Evolutionary conservation across 768 basidiomycete genomes (phyloP).

Genomic region (Glaciozyma martinii): DNA sequence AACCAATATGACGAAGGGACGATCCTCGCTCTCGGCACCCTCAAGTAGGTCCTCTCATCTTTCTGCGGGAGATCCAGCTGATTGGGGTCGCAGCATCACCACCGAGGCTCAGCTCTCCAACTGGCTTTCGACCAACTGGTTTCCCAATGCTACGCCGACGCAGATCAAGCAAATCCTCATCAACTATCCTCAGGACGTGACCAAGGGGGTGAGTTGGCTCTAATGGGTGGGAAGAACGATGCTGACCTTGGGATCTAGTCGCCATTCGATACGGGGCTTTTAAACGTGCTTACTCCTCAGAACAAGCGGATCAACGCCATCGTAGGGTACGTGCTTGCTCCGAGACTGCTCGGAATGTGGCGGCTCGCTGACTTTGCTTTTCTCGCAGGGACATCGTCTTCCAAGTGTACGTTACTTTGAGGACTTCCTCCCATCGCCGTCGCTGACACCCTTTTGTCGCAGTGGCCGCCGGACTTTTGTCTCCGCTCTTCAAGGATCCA

Average conservation of each 20-base stretch:
- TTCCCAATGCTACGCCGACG: background rate
- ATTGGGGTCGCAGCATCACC: slow-evolving; percentile 8
- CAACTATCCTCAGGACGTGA: slow-evolving; percentile 31
- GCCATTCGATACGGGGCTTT: slow-evolving; percentile 31
- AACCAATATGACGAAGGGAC: slow-evolving; percentile 9
- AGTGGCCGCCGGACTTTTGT: too few relatives aligned
- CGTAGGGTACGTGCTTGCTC: background rate
- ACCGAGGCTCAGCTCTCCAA: slow-evolving; percentile 5
- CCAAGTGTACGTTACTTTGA: background rate
- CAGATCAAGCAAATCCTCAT: slow-evolving; percentile 1
- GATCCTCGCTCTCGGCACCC: background rate
- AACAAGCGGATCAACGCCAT: slow-evolving; percentile 30
- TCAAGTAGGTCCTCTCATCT: background rate
- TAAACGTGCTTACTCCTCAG: slow-evolving; percentile 9
- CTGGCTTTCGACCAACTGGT: slow-evolving; percentile 12
- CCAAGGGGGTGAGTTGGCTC: slow-evolving; percentile 11
- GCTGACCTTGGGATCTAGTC: slow-evolving; percentile 7
- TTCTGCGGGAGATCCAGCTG: too few relatives aligned
- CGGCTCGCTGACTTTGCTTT: too few relatives aligned
- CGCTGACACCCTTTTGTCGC: too few relatives aligned
- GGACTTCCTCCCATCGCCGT: background rate
- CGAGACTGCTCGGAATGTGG: too few relatives aligned
- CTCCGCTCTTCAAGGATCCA: too few relatives aligned
- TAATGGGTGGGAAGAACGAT: too few relatives aligned
- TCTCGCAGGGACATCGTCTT: slow-evolving; percentile 3